A percentile compares a stretch with the other conserved stretches of the same genome.
Evolutionary conservation across 805 yeast species (phyloP).

Genomic region (Wickerhamomyces hampshirensis): DNA sequence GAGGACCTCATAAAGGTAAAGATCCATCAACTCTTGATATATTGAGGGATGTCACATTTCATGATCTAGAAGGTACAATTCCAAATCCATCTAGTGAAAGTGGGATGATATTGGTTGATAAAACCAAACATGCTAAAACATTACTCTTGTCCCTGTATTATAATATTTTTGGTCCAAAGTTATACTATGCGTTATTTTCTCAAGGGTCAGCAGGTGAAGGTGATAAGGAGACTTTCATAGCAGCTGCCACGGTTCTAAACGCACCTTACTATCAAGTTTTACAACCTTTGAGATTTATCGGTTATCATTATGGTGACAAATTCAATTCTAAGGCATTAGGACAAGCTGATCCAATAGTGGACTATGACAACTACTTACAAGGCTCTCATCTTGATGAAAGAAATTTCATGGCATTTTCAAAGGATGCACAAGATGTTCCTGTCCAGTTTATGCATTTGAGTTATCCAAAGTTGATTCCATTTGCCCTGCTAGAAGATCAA

Average conservation of each 20-base stretch:
- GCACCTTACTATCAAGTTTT: constrained; percentile 44
- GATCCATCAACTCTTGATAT: constrained; percentile 3
- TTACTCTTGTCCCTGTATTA: constrained; percentile 52
- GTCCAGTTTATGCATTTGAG: constrained; percentile 53
- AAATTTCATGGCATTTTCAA: constrained; percentile 12
- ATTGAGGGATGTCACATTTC: constrained; percentile 35
- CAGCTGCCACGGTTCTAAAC: constrained; percentile 50
- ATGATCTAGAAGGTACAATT: constrained; percentile 50
- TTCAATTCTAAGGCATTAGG: constrained; percentile 38
- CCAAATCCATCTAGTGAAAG: constrained; percentile 65
- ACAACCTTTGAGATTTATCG: constrained; percentile 31
- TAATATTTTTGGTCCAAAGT: constrained; percentile 54
- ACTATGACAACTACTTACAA: constrained; percentile 21
- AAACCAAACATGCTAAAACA: constrained; percentile 47
- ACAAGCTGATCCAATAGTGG: constrained; percentile 34
- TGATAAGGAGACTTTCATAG: constrained; percentile 63
- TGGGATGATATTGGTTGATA: constrained; percentile 56
- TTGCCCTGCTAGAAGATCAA: constrained; percentile 22
- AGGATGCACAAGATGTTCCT: constrained; percentile 14
- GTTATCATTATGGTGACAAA: constrained; percentile 23
- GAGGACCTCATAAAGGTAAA: constrained; percentile 29
- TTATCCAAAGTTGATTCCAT: constrained; percentile 47
- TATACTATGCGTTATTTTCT: constrained; percentile 55
- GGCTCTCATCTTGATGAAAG: constrained; percentile 16
- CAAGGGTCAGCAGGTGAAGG: constrained; percentile 76